Evolutionary conservation across 2,329 filamentous ascomycete genomes (phyloP).

Genomic region (Hymenoscyphus albidus): DNA sequence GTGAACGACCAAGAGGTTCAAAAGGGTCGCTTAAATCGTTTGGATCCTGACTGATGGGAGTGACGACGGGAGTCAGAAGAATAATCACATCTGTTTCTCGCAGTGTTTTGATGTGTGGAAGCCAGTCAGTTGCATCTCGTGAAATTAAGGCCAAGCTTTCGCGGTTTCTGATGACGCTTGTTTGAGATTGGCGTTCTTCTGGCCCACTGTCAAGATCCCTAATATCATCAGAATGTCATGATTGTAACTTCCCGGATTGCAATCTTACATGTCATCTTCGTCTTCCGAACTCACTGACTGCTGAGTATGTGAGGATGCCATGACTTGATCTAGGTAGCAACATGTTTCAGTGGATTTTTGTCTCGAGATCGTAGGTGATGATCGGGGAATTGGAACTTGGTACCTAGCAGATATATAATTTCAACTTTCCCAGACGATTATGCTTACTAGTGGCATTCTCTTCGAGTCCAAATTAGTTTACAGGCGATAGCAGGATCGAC

Average conservation of each 20-base stretch:
- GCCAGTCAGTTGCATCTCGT: slow-evolving; percentile 39
- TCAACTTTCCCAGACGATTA: neutral
- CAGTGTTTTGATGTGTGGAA: slow-evolving; percentile 47
- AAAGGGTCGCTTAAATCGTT: slow-evolving; percentile 60
- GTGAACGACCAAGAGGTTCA: slow-evolving; percentile 62
- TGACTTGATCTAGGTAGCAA: slow-evolving; percentile 7
- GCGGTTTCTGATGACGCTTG: neutral
- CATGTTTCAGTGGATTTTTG: neutral
- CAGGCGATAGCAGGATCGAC: neutral
- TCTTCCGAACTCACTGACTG: slow-evolving; percentile 16
- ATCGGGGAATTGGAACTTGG: neutral
- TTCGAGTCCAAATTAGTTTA: neutral
- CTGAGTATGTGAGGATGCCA: slow-evolving; percentile 19
- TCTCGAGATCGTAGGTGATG: neutral
- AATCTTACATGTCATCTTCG: slow-evolving; percentile 23
- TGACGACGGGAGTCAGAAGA: slow-evolving; percentile 55
- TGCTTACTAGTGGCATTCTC: slow-evolving; percentile 1
- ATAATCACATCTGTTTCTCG: slow-evolving; percentile 53
- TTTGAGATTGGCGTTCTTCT: neutral
- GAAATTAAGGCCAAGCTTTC: slow-evolving; percentile 20
- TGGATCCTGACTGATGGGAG: slow-evolving; percentile 42
- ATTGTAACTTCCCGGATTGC: neutral
- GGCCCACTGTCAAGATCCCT: slow-evolving; percentile 20
- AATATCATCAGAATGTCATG: slow-evolving; percentile 5
- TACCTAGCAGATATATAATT: neutral